Percentiles rank a stretch among this genome's conserved stretches.
Evolutionary conservation across 805 yeast species (phyloP).

Genomic region (Monosporozyma siamensis): DNA sequence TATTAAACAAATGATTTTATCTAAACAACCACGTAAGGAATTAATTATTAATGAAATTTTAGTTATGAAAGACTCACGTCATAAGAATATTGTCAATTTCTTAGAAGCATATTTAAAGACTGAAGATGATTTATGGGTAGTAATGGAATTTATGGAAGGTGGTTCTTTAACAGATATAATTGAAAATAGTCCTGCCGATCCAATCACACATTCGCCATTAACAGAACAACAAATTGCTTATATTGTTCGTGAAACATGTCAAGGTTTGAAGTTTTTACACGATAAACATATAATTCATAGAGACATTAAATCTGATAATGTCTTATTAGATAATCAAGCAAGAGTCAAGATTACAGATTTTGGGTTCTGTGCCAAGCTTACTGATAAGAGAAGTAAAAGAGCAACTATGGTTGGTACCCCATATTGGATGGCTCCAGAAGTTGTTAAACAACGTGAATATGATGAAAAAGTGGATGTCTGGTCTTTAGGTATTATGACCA

Average conservation of each 20-base stretch:
- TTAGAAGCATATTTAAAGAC: slow-evolving; percentile 82
- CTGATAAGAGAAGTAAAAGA: slow-evolving; percentile 75
- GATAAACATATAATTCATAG: slow-evolving; percentile 89
- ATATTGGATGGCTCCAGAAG: slow-evolving; percentile 99
- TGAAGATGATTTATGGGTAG: slow-evolving; percentile 85
- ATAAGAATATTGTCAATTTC: slow-evolving; percentile 89
- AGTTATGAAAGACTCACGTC: slow-evolving; percentile 94
- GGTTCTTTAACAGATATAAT: slow-evolving; percentile 95
- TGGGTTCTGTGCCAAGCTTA: slow-evolving; percentile 92
- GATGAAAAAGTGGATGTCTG: slow-evolving; percentile 97
- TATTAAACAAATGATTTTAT: slow-evolving; percentile 89
- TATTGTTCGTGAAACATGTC: slow-evolving; percentile 80
- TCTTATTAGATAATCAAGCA: slow-evolving; percentile 70
- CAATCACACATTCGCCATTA: slow-evolving; percentile 33
- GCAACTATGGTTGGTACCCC: slow-evolving; percentile 99
- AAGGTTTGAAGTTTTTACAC: slow-evolving; percentile 87
- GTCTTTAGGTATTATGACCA: slow-evolving; percentile 97
- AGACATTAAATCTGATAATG: slow-evolving; percentile 95
- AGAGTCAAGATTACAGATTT: slow-evolving; percentile 93
- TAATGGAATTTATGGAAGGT: slow-evolving; percentile 99
- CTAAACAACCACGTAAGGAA: slow-evolving; percentile 89
- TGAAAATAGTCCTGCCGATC: slow-evolving; percentile 63
- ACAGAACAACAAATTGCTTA: slow-evolving; percentile 86
- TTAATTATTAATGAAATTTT: slow-evolving; percentile 89
- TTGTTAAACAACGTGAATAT: slow-evolving; percentile 87